These are phyloP conservation scores for Solanum infundibuliforme DNA, from an alignment of 257 asterid species.

Conservation along the genomic window DNA sequence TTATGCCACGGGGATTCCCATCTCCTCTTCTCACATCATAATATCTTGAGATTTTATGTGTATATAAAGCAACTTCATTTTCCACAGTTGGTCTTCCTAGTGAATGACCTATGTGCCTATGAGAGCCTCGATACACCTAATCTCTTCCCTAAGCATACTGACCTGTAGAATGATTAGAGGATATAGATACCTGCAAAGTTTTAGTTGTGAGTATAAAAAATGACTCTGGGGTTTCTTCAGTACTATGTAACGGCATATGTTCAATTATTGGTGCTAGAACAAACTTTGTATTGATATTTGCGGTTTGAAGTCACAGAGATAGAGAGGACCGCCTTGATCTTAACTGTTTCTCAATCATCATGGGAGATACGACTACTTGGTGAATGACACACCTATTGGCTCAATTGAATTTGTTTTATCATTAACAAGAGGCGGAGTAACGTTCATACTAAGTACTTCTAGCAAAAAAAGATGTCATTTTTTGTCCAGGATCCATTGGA, in stretches of 20 bases:
- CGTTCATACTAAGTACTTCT: not conserved
- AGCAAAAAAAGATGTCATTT: not conserved
- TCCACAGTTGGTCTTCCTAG: conserved; percentile 2
- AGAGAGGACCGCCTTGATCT: not conserved
- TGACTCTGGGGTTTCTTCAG: not conserved
- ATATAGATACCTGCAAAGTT: not conserved
- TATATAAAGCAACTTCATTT: too few species aligned
- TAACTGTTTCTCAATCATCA: not conserved
- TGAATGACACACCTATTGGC: not conserved
- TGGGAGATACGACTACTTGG: too few species aligned
- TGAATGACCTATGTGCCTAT: not conserved
- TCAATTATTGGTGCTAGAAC: not conserved
- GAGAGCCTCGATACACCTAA: not conserved
- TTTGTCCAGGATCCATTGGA: not conserved
- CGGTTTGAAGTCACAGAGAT: not conserved
- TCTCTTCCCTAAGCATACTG: not conserved
- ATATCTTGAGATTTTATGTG: too few species aligned
- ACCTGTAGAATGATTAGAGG: not conserved
- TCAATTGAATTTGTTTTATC: not conserved
- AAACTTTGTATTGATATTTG: not conserved
- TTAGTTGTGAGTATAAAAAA: not conserved
- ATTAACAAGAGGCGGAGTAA: not conserved
- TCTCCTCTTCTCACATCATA: too few species aligned
- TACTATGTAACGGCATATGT: not conserved
- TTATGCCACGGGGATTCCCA: not conserved